phyloP scores from a whole-genome alignment of 495 filamentous ascomycete genomes.

The Daldinia childiae region DNA sequence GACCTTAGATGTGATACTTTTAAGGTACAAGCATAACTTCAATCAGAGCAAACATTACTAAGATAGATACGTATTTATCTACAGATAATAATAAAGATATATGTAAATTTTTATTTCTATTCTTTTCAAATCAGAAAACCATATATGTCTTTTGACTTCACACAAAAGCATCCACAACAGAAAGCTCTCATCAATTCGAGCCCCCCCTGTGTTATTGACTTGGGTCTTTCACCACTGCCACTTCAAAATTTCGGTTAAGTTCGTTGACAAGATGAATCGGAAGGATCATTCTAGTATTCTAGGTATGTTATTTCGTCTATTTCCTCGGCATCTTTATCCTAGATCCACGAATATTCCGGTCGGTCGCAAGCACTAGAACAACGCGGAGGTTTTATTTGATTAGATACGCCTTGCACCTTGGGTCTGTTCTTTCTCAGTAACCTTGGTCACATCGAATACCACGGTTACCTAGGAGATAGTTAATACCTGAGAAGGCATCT shows the following conservation, averaged over 20 bases:
- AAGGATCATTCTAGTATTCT: constrained; percentile 1
- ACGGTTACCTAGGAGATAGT: background rate
- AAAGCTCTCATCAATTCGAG: background rate
- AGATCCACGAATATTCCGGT: background rate
- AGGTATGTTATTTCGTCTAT: background rate
- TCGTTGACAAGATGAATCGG: background rate
- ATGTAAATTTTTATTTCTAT: background rate
- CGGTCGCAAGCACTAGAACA: background rate
- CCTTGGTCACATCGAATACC: background rate
- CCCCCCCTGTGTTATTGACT: background rate
- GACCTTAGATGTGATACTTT: background rate
- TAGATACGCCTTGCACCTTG: background rate
- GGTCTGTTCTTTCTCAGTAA: background rate
- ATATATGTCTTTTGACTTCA: background rate
- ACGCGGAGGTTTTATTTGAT: background rate
- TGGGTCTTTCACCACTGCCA: background rate
- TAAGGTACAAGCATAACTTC: background rate
- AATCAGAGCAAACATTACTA: background rate
- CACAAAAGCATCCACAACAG: background rate
- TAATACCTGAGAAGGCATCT: background rate
- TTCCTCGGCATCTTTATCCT: too few relatives aligned
- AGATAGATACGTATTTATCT: too few relatives aligned
- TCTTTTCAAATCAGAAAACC: background rate
- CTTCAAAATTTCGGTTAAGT: background rate
- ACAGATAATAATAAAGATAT: too few relatives aligned